phyloP scores from a whole-genome alignment of 2,329 filamentous ascomycete species.

The Xylariaceae sp. region DNA sequence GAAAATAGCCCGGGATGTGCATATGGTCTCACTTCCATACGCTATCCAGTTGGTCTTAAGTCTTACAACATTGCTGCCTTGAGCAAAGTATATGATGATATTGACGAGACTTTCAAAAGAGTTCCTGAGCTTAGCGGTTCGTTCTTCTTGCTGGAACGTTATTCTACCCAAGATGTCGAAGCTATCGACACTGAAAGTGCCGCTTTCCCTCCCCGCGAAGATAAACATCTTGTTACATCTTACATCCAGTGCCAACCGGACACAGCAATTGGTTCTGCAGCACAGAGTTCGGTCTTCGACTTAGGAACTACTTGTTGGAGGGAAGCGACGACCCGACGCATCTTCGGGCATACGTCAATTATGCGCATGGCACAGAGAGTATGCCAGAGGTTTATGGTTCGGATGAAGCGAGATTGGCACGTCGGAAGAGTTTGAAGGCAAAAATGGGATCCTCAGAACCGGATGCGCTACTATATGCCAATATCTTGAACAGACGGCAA shows the following conservation, averaged over 20 bases:
- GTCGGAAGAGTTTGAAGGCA: conserved; percentile 14
- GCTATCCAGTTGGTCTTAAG: conserved; percentile 20
- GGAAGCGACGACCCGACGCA: conserved; percentile 18
- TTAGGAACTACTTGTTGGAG: conserved; percentile 14
- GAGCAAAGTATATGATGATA: conserved; percentile 18
- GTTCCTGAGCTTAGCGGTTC: conserved; percentile 18
- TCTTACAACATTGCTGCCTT: conserved; percentile 15
- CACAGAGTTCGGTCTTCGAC: conserved; percentile 14
- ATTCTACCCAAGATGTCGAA: conserved; percentile 21
- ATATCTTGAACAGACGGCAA: background rate
- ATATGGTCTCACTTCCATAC: conserved; percentile 17
- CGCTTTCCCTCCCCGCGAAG: conserved; percentile 21
- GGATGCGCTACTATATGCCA: conserved; percentile 17
- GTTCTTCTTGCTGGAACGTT: conserved; percentile 24
- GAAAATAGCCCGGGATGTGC: conserved; percentile 16
- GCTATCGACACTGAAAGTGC: conserved; percentile 14
- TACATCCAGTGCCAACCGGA: conserved; percentile 19
- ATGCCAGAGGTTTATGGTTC: conserved; percentile 19
- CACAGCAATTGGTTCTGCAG: conserved; percentile 11
- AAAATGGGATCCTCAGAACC: conserved; percentile 19
- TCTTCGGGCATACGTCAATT: conserved; percentile 21
- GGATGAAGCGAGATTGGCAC: conserved; percentile 19
- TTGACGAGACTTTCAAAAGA: conserved; percentile 14
- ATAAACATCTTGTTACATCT: conserved; percentile 19
- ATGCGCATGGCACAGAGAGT: conserved; percentile 19